Conservation (phyloP, 805 yeast species). For the Teunomyces atbi region DNA sequence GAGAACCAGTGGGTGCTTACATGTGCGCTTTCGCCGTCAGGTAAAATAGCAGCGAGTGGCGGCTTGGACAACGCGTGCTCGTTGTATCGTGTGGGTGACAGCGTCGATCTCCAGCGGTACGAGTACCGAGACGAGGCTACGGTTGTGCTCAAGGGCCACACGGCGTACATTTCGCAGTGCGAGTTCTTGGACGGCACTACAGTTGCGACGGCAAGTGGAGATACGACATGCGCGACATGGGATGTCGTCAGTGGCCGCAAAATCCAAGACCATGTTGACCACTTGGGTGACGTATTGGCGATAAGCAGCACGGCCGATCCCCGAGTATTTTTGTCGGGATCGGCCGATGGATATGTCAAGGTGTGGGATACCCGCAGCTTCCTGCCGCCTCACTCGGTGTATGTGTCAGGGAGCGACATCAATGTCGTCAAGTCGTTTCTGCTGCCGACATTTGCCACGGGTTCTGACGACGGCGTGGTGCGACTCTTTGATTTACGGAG, state of each 20-base stretch:
- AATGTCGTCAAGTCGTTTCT: conserved; percentile 53
- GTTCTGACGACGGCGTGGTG: conserved; percentile 75
- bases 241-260: conserved; percentile 63
- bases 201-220: conserved; percentile 76
- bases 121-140: neutral
- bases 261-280: conserved; percentile 57
- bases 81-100: conserved; percentile 46
- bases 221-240: conserved; percentile 78
- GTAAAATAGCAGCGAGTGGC: conserved; percentile 68
- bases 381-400: conserved; percentile 48
- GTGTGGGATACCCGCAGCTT: conserved; percentile 26
- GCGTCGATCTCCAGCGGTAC: conserved; percentile 15
- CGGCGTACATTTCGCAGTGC: conserved; percentile 75
- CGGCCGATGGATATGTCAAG: conserved; percentile 66
- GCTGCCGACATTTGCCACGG: conserved; percentile 63
- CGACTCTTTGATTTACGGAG: conserved; percentile 74
- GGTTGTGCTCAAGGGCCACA: conserved; percentile 71
- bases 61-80: conserved; percentile 82
- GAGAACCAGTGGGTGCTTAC: conserved; percentile 78
- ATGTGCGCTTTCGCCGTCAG: conserved; percentile 70
- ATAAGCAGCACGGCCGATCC: conserved; percentile 20
- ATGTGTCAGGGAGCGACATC: conserved; percentile 62
- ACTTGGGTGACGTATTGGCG: conserved; percentile 68
- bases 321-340: conserved; percentile 54
- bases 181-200: conserved; percentile 56